Percentiles rank a stretch among this genome's conserved stretches.
phyloP scores from a whole-genome alignment of 2,329 filamentous ascomycete species.

The Lachnellula hyalina region DNA sequence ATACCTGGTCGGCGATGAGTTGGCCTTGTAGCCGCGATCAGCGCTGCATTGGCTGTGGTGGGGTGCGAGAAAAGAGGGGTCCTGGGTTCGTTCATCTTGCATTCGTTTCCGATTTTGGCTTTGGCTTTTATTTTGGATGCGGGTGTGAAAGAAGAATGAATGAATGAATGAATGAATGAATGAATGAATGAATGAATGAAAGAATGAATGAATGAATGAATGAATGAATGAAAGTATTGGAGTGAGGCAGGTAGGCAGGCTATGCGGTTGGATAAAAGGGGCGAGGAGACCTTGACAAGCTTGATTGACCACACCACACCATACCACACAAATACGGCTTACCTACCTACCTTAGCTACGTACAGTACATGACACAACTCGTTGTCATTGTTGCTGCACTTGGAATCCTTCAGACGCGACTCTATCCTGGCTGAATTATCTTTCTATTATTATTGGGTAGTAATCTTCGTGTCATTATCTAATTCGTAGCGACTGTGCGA shows the following conservation, averaged over 20 bases:
- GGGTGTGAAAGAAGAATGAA: too few relatives aligned
- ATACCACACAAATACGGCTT: neutral
- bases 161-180: too few relatives aligned
- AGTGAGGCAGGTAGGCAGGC: neutral
- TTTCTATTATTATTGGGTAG: neutral
- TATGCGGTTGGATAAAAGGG: neutral
- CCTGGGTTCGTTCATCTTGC: neutral
- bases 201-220: neutral
- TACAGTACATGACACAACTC: neutral
- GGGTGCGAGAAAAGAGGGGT: neutral
- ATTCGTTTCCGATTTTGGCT: neutral
- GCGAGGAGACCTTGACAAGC: neutral
- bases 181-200: too few relatives aligned
- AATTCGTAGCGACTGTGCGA: slow-evolving; percentile 19
- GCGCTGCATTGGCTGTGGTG: neutral
- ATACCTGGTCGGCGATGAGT: too few relatives aligned
- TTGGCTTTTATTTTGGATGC: too few relatives aligned
- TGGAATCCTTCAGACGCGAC: neutral
- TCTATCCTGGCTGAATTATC: neutral
- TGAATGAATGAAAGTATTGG: neutral
- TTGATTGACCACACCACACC: neutral
- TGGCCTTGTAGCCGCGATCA: neutral
- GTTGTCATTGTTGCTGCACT: neutral
- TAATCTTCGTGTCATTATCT: slow-evolving; percentile 8
- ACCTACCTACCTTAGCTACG: neutral